Evolutionary conservation across 805 yeast species (phyloP), one percentile per base, ranked within the genome.

Genomic region (Pichia gijzeniarum): DNA sequence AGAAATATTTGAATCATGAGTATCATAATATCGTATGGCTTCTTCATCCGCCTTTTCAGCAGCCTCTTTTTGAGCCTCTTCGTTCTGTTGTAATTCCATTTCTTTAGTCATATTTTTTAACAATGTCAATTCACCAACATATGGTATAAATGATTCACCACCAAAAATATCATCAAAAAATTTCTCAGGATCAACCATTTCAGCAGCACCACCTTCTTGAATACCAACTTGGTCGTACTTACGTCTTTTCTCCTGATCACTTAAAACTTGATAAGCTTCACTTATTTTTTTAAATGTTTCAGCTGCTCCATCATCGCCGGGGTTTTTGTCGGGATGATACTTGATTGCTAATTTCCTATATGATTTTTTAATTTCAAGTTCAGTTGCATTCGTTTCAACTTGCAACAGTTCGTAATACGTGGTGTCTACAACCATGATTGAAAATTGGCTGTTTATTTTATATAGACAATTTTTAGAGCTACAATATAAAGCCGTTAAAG

Each of bases 301-400:
- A 13, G 91, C 88, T 14, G 99, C 99, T 12, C 77, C 76, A 35
- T 93, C 95, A 61, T 93, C 95, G 57, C 85, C 81, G n/a, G 95
- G 96, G 59, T 91, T 88, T 69, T 93, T 93, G 63, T 93, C 99
- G 1, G 99, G 99, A 63, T 91, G 99, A 41, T 86, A 85, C 47
- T 71, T 73, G 64, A 91, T 84, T 7, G 98, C 98, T 63, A 80
- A 80, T 62, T 85, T 85, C 51, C 99, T 75, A 65, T 93, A 93
- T 0, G 97, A 95, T 62, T 88, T 88, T 65, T 93, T 93, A 64
- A 93, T 86, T 52, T 93, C 95, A 10, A 77, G 70, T 4, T 81
- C 81, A 0, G 85, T 74, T 17, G 97, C 97, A 12, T 76, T 76
- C 18, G 81, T 73, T 21, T 66, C 55, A 16, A 91, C 82, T 32